Conservation (phyloP, 345 rosid species). For the Euphorbia peplus region DNA sequence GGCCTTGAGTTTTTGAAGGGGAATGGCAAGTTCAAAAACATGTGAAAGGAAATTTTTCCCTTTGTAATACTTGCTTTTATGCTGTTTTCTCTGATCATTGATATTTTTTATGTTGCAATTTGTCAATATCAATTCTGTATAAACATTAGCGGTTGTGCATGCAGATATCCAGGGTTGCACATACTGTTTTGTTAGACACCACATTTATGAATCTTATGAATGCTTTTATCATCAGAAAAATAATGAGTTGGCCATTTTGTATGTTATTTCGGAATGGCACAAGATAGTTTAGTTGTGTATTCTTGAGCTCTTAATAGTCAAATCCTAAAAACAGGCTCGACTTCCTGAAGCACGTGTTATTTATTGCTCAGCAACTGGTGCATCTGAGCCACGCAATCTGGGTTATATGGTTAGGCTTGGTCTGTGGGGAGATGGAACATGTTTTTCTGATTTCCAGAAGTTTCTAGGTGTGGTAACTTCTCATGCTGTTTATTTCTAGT, state of each 20-base stretch:
- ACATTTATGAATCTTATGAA: background rate
- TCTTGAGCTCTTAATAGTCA: slow-evolving; percentile 19
- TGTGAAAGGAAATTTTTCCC: background rate
- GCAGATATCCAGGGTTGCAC: background rate
- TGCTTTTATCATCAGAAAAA: background rate
- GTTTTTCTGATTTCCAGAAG: slow-evolving; percentile 65
- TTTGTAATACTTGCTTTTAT: background rate
- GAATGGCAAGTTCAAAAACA: background rate
- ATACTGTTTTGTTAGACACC: background rate
- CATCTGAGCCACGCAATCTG: slow-evolving; percentile 99
- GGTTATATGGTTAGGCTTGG: slow-evolving; percentile 99
- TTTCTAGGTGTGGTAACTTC: slow-evolving; percentile 53
- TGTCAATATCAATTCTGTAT: background rate
- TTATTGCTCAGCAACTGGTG: slow-evolving; percentile 99
- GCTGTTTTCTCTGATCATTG: background rate
- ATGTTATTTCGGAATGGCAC: slow-evolving; percentile 8
- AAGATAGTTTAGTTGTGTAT: slow-evolving; percentile 10
- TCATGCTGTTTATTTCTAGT: background rate
- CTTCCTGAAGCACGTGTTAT: slow-evolving; percentile 93
- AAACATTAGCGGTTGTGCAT: slow-evolving; percentile 2
- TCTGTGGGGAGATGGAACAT: slow-evolving; percentile 97
- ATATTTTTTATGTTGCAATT: background rate
- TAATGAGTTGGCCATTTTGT: background rate
- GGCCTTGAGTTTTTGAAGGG: too few species aligned
- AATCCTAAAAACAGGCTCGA: slow-evolving; percentile 63